phyloP scores from a whole-genome alignment of 441 rosid genomes.

The Populus tomentosa region DNA sequence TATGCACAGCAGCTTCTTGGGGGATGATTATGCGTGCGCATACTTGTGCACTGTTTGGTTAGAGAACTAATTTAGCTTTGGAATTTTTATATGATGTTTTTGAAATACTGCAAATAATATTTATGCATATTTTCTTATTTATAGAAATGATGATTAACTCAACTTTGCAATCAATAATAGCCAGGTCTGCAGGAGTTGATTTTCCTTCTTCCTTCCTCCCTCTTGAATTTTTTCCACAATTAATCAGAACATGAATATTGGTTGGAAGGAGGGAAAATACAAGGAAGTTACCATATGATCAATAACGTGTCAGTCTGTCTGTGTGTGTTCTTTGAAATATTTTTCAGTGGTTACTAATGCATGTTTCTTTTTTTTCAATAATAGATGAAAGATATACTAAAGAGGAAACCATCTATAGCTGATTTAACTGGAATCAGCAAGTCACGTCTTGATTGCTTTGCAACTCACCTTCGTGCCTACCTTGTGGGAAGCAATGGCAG shows the following conservation, averaged over 20 bases:
- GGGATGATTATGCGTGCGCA: neutral
- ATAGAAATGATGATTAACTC: neutral
- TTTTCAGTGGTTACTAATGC: conserved; percentile 5
- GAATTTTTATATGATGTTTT: neutral
- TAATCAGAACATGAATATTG: neutral
- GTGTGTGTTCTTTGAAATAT: neutral
- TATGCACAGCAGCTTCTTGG: conserved; percentile 19
- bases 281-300: too few relatives aligned
- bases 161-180: neutral
- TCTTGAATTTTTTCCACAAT: neutral
- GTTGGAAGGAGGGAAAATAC: neutral
- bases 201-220: neutral
- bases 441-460: conserved; percentile 81
- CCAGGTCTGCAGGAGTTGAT: neutral
- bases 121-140: neutral
- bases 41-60: too few relatives aligned
- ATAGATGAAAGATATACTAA: conserved; percentile 79
- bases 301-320: neutral
- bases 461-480: conserved; percentile 71
- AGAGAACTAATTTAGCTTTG: neutral
- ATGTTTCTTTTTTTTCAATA: neutral
- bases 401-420: conserved; percentile 78
- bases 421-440: conserved; percentile 86
- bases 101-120: neutral
- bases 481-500: conserved; percentile 52